Base-by-base conservation (phyloP, 164 flowering plant genomes). In the Magnolia sinica region DNA sequence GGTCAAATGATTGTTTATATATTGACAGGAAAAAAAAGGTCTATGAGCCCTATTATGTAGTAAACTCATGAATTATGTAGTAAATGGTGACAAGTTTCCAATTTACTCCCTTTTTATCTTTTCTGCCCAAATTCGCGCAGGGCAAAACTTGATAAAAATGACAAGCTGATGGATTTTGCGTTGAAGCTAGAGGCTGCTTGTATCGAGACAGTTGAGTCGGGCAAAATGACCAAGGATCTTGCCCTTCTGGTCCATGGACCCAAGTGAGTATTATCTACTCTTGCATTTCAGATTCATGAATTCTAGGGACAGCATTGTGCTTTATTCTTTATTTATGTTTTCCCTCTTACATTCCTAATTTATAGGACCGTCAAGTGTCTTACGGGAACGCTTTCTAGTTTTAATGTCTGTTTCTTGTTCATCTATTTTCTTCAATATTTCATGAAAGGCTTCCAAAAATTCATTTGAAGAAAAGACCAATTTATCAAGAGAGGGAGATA, bases 141-240 rank as follows among this genome's bases (percentile, higher is more conserved):
- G 86, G 98, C 91, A 50, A 90, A 92, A 75, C 87, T 93, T 55
- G 99, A 95, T 83, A 82, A 85, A 19, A 86, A 93, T 71, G 86
- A 84, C 71, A 89, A 76, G 76, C 76, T 96, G 81, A 78, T 85
- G 70, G 93, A 93, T 79, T 96, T 96, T 82, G 90, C 85, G 52
- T 81, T 81, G 71, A 91, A 91, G 80, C 87, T 93, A 74, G 98
- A 96, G 85, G 79, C 87, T 73, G 88, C 98, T 51, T 94, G 98
- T 78, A 79, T 94, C 55, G 96, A 86, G 81, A 92, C 97, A 3
- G 98, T 94, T 74, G 99, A 96, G 80, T 77, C 89, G n/a, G 98
- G 98, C 61, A 93, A 93, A 82, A 93, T 96, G 97, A 96, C 98
- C 50, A 96, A 96, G 84, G 99, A 94, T 90, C 97, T 96, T 76